These are phyloP conservation scores for Aspergillus unguis DNA, from an alignment of 2,329 filamentous ascomycete species.

Conservation along the genomic window DNA sequence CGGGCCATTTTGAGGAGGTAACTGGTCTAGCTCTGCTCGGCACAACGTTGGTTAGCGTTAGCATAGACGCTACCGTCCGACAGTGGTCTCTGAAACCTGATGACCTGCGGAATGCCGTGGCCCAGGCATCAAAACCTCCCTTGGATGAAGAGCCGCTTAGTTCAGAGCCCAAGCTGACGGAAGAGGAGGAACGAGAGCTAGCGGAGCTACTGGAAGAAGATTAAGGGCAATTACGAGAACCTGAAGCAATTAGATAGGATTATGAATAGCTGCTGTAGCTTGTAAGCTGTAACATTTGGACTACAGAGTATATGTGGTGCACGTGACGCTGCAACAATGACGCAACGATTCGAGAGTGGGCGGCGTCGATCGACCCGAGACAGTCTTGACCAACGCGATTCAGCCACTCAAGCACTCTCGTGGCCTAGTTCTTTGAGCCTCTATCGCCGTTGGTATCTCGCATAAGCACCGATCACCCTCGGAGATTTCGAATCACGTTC, in stretches of 20 bases:
- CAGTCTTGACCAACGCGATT: slow-evolving; percentile 2
- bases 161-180: slow-evolving; percentile 62
- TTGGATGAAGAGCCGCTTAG: slow-evolving; percentile 47
- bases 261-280: not conserved
- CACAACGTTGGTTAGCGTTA: slow-evolving; percentile 67
- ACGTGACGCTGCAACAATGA: slow-evolving; percentile 12
- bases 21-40: slow-evolving; percentile 69
- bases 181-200: slow-evolving; percentile 88
- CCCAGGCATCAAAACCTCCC: slow-evolving; percentile 46
- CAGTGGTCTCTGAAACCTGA: slow-evolving; percentile 70
- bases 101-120: slow-evolving; percentile 57
- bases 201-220: slow-evolving; percentile 83
- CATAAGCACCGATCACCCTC: not conserved
- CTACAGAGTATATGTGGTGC: not conserved
- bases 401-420: not conserved
- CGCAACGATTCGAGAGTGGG: slow-evolving; percentile 9
- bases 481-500: not conserved
- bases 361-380: slow-evolving; percentile 7
- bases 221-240: slow-evolving; percentile 9
- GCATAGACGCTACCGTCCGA: slow-evolving; percentile 85
- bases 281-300: not conserved
- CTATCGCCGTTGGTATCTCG: slow-evolving; percentile 1
- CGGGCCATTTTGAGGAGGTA: slow-evolving; percentile 90
- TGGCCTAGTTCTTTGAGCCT: slow-evolving; percentile 3
- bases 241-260: not conserved